These are phyloP conservation scores for Trifolium subterraneum DNA, from an alignment of 306 rosid species.

Conservation along the genomic window DNA sequence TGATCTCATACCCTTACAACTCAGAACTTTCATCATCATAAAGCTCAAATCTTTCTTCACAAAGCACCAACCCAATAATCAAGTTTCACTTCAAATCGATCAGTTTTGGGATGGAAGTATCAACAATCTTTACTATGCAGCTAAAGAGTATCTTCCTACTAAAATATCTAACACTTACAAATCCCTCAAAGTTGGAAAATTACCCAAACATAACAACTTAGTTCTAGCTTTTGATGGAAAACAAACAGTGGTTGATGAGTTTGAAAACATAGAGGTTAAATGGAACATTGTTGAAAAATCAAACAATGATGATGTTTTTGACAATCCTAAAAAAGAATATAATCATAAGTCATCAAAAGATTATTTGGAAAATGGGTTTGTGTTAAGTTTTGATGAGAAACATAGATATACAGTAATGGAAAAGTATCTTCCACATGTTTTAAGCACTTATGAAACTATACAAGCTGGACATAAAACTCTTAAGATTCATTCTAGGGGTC, in stretches of 20 bases:
- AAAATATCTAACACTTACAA: constrained; percentile 1
- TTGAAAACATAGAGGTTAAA: constrained; percentile 34
- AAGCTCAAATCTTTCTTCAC: constrained; percentile 30
- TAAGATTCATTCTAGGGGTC: too few relatives aligned
- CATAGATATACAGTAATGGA: constrained; percentile 29
- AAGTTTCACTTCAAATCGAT: constrained; percentile 34
- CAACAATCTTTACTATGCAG: constrained; percentile 7
- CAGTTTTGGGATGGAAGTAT: background rate
- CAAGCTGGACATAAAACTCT: constrained; percentile 29
- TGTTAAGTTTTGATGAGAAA: constrained; percentile 37
- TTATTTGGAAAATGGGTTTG: background rate
- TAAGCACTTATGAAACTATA: constrained; percentile 9
- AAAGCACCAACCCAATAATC: background rate
- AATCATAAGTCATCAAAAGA: too few relatives aligned
- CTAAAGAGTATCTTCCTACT: constrained; percentile 8
- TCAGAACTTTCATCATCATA: constrained; percentile 8
- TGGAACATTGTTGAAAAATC: constrained; percentile 34
- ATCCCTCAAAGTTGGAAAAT: constrained; percentile 31
- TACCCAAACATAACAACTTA: background rate
- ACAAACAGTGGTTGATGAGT: constrained; percentile 39
- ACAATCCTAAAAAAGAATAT: background rate
- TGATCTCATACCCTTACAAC: constrained; percentile 38
- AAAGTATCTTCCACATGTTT: constrained; percentile 36
- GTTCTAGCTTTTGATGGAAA: constrained; percentile 30
- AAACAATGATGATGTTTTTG: background rate